Evolutionary conservation across 306 rosid species (phyloP), one percentile per base, ranked within the genome.

Genomic region (Elaeagnus macrophylla): DNA sequence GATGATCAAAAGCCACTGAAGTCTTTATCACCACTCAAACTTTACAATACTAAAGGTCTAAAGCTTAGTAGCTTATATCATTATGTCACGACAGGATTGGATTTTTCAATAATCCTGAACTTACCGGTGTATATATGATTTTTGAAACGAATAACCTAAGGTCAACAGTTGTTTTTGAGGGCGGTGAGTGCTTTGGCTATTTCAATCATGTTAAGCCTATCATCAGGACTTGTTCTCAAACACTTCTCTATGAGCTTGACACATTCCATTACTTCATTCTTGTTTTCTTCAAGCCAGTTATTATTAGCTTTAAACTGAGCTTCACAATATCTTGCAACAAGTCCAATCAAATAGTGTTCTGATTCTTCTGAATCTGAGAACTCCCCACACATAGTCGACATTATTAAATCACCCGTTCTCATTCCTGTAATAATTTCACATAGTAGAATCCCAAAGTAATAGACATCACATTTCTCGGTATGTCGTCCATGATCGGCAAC

Each of bases 1-100:
- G 15, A 39, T 39, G 41, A 59, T 51, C 53, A 61, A 41, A 68
- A 64, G 39, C 70, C 76, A 71, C 57, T 58, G 10, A 52, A 20
- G 74, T 73, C 76, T 12, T 58, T 49, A 51, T 81, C 84, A 69
- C 16, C 50, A 63, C 48, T 62, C 67, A 57, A 64, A 74, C 61
- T 18, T 53, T 62, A 60, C 70, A 73, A 77, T 65, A 42, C 62
- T 43, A 40, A 67, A 66, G 25, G 56, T 17, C 62, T 43, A 40
- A 67, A 66, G 25, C 58, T 17, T 51, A 20, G 32, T 65, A 66
- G 25, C 58, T 20, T 51, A 19, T 51, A 71, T 72, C 48, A 76
- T 79, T 57, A 56, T 65, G n/a, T 50, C 72, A 71, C 68, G 48
- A 36, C 48, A 62, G 66, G 6, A n/a, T 37, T 5, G 32, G 39